A percentile compares a stretch with the other conserved stretches of the same genome.
These are phyloP conservation scores for Ophiostoma himal-ulmi DNA, from an alignment of 2,329 filamentous ascomycete species.

Conservation along the genomic window DNA sequence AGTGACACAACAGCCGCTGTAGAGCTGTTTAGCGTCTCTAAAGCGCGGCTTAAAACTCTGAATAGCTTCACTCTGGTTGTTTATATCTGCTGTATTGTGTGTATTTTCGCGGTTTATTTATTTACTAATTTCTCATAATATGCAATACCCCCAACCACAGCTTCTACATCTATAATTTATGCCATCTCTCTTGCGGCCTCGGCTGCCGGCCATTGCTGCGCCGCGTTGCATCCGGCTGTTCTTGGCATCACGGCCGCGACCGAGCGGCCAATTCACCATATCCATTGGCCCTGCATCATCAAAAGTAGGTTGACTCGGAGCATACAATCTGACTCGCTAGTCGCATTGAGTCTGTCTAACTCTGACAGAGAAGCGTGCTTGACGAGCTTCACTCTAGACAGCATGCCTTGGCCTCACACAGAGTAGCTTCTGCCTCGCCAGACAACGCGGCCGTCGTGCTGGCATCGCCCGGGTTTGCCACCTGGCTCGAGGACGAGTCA, in stretches of 20 bases:
- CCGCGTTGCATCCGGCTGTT: conserved; percentile 13
- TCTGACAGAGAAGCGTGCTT: conserved; percentile 23
- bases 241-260: background rate
- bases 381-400: conserved; percentile 15
- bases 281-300: conserved; percentile 15
- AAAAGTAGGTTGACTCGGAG: conserved; percentile 21
- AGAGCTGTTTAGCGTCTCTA: background rate
- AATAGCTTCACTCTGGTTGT: conserved; percentile 18
- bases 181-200: conserved; percentile 19
- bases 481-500: conserved; percentile 41
- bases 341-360: background rate
- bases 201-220: conserved; percentile 9
- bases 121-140: background rate
- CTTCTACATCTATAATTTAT: background rate
- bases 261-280: conserved; percentile 25
- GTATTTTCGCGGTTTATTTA: background rate
- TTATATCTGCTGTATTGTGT: background rate
- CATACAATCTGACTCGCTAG: background rate
- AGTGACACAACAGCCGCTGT: background rate
- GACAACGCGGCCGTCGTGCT: conserved; percentile 45
- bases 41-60: conserved; percentile 17
- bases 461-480: conserved; percentile 44
- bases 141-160: background rate
- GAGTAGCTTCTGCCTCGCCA: conserved; percentile 24
- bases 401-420: background rate